These are phyloP conservation scores for Juglanconis sp. DNA, from an alignment of 2,329 filamentous ascomycete genomes.

Conservation along the genomic window DNA sequence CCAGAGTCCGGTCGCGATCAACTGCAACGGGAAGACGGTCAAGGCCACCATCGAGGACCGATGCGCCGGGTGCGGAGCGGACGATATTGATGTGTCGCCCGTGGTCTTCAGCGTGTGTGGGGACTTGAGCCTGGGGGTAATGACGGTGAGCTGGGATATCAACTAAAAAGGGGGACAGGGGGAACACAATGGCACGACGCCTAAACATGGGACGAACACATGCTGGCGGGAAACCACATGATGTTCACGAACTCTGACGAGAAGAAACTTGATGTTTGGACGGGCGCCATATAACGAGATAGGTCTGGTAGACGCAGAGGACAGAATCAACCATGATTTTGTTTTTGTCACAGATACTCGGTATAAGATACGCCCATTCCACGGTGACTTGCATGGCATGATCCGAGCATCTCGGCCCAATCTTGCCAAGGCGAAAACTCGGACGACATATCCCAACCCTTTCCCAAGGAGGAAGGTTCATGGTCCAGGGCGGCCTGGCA, in stretches of 20 bases:
- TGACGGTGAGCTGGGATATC: slow-evolving; percentile 7
- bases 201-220: background rate
- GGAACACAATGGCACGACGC: background rate
- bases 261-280: background rate
- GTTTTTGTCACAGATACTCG: too few relatives aligned
- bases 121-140: background rate
- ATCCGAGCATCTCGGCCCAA: too few relatives aligned
- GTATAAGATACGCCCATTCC: too few relatives aligned
- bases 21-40: slow-evolving; percentile 6
- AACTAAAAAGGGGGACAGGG: background rate
- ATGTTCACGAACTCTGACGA: background rate
- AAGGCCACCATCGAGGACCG: slow-evolving; percentile 9
- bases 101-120: slow-evolving; percentile 8
- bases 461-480: too few relatives aligned
- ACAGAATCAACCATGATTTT: too few relatives aligned
- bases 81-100: slow-evolving; percentile 11
- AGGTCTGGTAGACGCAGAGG: too few relatives aligned
- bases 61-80: slow-evolving; percentile 5
- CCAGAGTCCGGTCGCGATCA: slow-evolving; percentile 5
- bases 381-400: too few relatives aligned
- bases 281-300: too few relatives aligned
- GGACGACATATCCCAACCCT: too few relatives aligned
- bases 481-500: too few relatives aligned
- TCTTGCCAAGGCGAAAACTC: too few relatives aligned
- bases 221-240: background rate